Evolutionary conservation across 495 filamentous ascomycete genomes (phyloP).

Genomic region (Delitschia confertaspora): DNA sequence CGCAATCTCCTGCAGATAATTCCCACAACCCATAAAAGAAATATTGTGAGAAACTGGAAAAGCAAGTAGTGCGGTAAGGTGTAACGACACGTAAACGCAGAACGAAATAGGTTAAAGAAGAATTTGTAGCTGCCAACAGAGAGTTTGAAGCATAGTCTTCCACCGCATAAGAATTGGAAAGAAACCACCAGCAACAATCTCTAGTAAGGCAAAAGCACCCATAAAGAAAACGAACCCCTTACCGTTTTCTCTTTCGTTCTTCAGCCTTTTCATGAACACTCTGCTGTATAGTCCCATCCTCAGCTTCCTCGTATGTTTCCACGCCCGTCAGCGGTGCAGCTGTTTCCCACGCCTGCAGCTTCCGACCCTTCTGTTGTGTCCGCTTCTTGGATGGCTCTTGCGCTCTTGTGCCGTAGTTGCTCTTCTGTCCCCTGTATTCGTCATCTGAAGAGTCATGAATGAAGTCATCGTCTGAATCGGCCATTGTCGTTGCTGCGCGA

Average conservation of each 20-base stretch:
- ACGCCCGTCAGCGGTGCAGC: constrained; percentile 26
- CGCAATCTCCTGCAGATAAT: too few species aligned
- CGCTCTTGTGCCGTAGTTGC: constrained; percentile 11
- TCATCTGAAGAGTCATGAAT: constrained; percentile 69
- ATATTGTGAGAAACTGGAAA: too few species aligned
- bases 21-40: too few species aligned
- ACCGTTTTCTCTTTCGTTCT: constrained; percentile 69
- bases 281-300: constrained; percentile 63
- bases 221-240: constrained; percentile 15
- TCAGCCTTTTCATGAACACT: constrained; percentile 61
- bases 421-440: constrained; percentile 41
- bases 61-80: too few species aligned
- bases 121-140: too few species aligned
- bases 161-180: too few species aligned
- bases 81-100: too few species aligned
- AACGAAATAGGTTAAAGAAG: too few species aligned
- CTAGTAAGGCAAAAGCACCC: not conserved
- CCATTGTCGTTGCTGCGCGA: constrained; percentile 48
- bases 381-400: constrained; percentile 13
- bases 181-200: not conserved
- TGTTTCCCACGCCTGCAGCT: constrained; percentile 41
- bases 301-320: constrained; percentile 59
- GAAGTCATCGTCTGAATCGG: constrained; percentile 78
- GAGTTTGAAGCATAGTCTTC: constrained; percentile 3
- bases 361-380: constrained; percentile 20